A percentile compares a stretch with the other conserved stretches of the same genome.
Conservation (phyloP, 176 grass and related monocot genomes). For the Canna indica region DNA sequence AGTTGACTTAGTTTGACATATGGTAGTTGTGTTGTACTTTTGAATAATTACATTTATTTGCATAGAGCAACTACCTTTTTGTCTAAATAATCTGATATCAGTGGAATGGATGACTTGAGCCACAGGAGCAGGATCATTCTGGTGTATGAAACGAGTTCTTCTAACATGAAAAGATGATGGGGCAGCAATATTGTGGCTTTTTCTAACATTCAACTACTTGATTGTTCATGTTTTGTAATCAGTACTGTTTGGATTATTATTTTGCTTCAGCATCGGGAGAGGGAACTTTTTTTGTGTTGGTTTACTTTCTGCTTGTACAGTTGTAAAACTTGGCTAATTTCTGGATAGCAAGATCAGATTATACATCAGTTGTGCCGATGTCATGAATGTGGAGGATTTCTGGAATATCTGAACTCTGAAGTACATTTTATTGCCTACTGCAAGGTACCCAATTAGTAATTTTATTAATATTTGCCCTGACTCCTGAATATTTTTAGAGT, state of each 20-base stretch:
- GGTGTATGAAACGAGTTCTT: background rate
- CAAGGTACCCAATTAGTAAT: background rate
- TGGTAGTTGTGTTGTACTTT: background rate
- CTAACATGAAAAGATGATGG: background rate
- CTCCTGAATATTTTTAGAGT: background rate
- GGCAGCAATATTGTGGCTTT: background rate
- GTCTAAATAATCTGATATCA: background rate
- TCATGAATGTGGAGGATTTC: background rate
- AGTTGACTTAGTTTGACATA: background rate
- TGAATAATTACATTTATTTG: background rate
- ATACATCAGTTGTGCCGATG: background rate
- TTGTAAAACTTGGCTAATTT: background rate
- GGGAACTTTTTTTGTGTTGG: background rate
- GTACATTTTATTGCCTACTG: background rate
- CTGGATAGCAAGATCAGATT: background rate
- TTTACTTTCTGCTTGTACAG: background rate
- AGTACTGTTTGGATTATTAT: background rate
- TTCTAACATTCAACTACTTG: background rate
- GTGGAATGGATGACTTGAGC: background rate
- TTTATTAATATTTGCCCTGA: background rate
- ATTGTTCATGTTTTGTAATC: background rate
- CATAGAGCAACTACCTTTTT: constrained; percentile 4
- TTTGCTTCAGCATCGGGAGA: background rate
- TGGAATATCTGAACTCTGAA: background rate
- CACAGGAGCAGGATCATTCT: background rate